These are phyloP conservation scores for Beauveria rudraprayagi DNA, from an alignment of 2,329 filamentous ascomycete genomes.

Conservation along the genomic window DNA sequence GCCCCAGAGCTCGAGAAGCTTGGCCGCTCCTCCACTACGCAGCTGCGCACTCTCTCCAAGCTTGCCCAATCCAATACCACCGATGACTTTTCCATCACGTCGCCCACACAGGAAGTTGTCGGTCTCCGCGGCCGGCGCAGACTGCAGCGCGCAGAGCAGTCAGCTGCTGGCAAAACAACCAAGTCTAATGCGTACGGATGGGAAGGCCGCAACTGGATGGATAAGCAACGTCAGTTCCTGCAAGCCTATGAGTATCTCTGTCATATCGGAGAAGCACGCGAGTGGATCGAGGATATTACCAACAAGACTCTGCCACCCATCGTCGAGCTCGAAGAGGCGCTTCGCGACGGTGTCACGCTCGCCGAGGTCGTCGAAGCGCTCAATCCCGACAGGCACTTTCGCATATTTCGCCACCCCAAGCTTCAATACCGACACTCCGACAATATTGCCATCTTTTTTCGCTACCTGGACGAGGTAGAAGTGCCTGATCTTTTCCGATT, in stretches of 20 bases:
- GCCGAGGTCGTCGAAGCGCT: slow-evolving; percentile 90
- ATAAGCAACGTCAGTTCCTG: slow-evolving; percentile 91
- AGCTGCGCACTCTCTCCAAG: slow-evolving; percentile 79
- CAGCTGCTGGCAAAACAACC: slow-evolving; percentile 37
- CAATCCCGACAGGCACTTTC: slow-evolving; percentile 64
- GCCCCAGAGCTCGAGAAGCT: slow-evolving; percentile 72
- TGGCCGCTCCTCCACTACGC: slow-evolving; percentile 80
- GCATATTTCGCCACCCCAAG: slow-evolving; percentile 78
- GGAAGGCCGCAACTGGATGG: slow-evolving; percentile 93
- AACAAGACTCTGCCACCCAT: slow-evolving; percentile 82
- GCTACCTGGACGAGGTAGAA: slow-evolving; percentile 83
- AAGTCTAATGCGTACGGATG: slow-evolving; percentile 55
- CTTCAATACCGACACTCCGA: slow-evolving; percentile 94
- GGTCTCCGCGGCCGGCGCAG: slow-evolving; percentile 78
- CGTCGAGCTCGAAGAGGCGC: slow-evolving; percentile 83
- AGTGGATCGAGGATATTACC: slow-evolving; percentile 94
- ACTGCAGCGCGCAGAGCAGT: slow-evolving; percentile 63
- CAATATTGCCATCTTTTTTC: slow-evolving; percentile 95
- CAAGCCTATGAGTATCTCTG: slow-evolving; percentile 98
- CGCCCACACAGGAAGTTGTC: slow-evolving; percentile 74
- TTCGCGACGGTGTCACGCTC: slow-evolving; percentile 87
- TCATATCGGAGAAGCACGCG: slow-evolving; percentile 96
- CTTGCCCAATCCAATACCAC: slow-evolving; percentile 67
- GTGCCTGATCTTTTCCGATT: slow-evolving; percentile 94
- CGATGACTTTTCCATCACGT: slow-evolving; percentile 74